Conservation (phyloP, 495 filamentous ascomycete genomes). For the Aspergillus indologenus region DNA sequence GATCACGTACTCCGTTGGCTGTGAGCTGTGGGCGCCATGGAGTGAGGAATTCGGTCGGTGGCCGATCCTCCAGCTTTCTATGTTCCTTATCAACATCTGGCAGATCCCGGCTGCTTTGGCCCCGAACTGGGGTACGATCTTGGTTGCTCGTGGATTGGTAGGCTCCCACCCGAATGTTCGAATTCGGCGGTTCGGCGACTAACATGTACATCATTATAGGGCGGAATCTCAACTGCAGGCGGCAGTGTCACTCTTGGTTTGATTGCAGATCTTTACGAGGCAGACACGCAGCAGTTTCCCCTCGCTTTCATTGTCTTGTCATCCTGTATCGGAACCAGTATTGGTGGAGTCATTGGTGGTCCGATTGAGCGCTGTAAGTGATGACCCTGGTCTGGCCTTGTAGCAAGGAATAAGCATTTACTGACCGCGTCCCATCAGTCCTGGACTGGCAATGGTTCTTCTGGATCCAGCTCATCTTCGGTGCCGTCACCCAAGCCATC, state of each 20-base stretch:
- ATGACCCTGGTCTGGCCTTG: background rate
- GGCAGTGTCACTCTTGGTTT: conserved; percentile 78
- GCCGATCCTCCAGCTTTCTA: conserved; percentile 64
- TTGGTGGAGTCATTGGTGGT: conserved; percentile 76
- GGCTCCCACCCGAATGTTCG: background rate
- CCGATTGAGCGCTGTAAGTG: conserved; percentile 57
- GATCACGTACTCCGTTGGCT: conserved; percentile 71
- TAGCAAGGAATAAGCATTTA: background rate
- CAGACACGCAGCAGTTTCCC: conserved; percentile 60
- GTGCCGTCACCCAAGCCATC: conserved; percentile 58
- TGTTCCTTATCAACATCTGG: conserved; percentile 71
- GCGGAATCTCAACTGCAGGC: conserved; percentile 59
- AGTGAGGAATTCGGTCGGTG: conserved; percentile 72
- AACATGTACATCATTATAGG: conserved; percentile 16
- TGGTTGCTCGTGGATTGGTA: conserved; percentile 61
- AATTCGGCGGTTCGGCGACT: background rate
- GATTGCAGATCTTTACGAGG: conserved; percentile 72
- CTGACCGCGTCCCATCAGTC: conserved; percentile 11
- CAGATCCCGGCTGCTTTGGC: conserved; percentile 66
- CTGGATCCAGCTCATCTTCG: conserved; percentile 78
- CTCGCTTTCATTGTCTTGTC: conserved; percentile 72
- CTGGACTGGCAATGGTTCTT: conserved; percentile 71
- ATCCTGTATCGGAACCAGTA: conserved; percentile 67
- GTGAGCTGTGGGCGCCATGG: conserved; percentile 80
- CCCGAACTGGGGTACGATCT: conserved; percentile 61